These are phyloP conservation scores for Lasiosphaeria miniovina DNA, from an alignment of 495 filamentous ascomycete genomes.

Conservation along the genomic window DNA sequence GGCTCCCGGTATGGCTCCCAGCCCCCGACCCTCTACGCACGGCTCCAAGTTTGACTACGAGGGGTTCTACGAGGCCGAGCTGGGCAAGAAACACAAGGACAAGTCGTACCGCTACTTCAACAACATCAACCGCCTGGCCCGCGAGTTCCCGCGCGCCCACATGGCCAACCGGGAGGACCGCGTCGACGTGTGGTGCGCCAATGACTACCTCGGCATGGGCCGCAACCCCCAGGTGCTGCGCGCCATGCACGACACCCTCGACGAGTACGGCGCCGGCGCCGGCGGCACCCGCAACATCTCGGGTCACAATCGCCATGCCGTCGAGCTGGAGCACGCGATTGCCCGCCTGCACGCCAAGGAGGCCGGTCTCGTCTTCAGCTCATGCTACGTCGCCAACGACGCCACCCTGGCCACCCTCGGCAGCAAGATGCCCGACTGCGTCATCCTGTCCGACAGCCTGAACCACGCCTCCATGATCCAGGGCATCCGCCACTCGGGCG, in stretches of 20 bases:
- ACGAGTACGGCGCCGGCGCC: constrained; percentile 91
- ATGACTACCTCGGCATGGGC: constrained; percentile 98
- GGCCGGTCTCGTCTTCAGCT: constrained; percentile 87
- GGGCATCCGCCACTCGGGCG: constrained; percentile 93
- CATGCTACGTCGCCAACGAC: constrained; percentile 97
- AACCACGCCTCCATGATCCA: constrained; percentile 99
- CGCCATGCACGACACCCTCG: constrained; percentile 90
- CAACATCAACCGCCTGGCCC: constrained; percentile 97
- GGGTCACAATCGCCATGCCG: constrained; percentile 92
- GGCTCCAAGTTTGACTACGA: constrained; percentile 79
- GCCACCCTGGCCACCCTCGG: constrained; percentile 94
- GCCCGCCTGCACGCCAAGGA: constrained; percentile 91
- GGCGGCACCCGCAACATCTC: constrained; percentile 97
- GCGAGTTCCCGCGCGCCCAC: constrained; percentile 94
- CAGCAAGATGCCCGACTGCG: constrained; percentile 92
- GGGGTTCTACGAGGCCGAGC: constrained; percentile 78
- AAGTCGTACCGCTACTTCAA: constrained; percentile 99
- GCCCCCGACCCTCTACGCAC: constrained; percentile 17
- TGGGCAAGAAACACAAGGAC: constrained; percentile 99
- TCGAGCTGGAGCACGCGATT: constrained; percentile 76
- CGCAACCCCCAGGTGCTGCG: constrained; percentile 83
- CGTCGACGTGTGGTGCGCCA: constrained; percentile 99
- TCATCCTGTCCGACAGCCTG: constrained; percentile 89
- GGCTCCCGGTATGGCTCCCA: constrained; percentile 18
- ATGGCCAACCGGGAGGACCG: constrained; percentile 78